phyloP scores from a whole-genome alignment of 345 rosid species.

The Eucalyptus paniculata region DNA sequence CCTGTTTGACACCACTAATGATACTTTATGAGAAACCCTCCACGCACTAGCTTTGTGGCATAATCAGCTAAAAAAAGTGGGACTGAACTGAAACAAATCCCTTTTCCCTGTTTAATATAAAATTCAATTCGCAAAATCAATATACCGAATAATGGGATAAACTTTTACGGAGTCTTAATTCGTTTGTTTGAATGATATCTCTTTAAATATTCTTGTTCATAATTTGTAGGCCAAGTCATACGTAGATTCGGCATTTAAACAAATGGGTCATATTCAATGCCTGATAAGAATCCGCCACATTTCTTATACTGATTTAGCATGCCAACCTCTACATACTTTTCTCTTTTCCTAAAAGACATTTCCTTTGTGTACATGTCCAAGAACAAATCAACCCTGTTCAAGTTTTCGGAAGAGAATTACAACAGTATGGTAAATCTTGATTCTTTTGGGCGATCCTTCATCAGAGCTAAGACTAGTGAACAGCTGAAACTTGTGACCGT shows the following conservation, averaged over 20 bases:
- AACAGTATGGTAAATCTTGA: not conserved
- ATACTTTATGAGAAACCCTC: not conserved
- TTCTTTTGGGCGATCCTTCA: not conserved
- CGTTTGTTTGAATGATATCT: not conserved
- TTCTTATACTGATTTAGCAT: not conserved
- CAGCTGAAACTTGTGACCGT: not conserved
- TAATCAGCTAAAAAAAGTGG: not conserved
- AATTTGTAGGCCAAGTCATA: not conserved
- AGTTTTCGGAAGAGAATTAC: not conserved
- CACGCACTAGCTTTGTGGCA: not conserved
- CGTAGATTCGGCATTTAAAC: not conserved
- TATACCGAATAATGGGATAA: not conserved
- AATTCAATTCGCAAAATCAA: not conserved
- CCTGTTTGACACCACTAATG: not conserved
- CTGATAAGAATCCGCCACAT: rapidly evolving
- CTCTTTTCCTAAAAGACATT: not conserved
- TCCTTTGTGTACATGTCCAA: not conserved
- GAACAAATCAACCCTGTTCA: not conserved
- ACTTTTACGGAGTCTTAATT: not conserved
- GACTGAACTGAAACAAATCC: not conserved
- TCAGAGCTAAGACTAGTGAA: not conserved
- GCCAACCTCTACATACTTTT: not conserved
- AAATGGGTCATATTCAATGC: not conserved
- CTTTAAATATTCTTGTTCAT: no score
- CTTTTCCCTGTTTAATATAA: not conserved